Evolutionary conservation across 2,329 filamentous ascomycete species (phyloP).

Genomic region (Fusarium sp.): DNA sequence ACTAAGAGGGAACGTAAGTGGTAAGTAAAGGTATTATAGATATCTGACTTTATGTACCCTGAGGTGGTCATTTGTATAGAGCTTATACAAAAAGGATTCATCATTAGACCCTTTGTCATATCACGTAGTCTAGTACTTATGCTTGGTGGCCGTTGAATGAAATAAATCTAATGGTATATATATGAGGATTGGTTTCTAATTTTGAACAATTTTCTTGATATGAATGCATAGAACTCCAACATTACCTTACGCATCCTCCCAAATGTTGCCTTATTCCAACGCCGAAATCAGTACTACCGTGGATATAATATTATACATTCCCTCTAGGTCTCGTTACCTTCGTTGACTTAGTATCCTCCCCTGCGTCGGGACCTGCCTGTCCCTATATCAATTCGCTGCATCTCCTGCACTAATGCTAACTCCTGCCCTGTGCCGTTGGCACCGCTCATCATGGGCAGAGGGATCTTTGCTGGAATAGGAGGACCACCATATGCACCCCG

Average conservation of each 20-base stretch:
- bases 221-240: slow-evolving; percentile 18
- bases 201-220: background rate
- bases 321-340: slow-evolving; percentile 30
- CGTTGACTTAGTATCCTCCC: slow-evolving; percentile 50
- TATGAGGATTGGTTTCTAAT: slow-evolving; percentile 19
- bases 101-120: background rate
- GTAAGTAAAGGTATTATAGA: background rate
- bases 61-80: background rate
- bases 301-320: slow-evolving; percentile 38
- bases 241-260: slow-evolving; percentile 8
- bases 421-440: slow-evolving; percentile 56
- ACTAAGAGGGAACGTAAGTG: background rate
- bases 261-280: slow-evolving; percentile 20
- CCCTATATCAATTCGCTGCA: slow-evolving; percentile 74
- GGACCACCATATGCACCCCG: slow-evolving; percentile 59
- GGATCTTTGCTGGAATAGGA: slow-evolving; percentile 76
- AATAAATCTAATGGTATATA: background rate
- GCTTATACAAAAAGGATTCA: background rate
- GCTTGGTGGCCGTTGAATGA: background rate
- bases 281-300: slow-evolving; percentile 29
- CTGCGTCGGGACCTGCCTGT: slow-evolving; percentile 65
- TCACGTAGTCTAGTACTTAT: background rate
- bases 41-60: background rate
- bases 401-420: slow-evolving; percentile 74
- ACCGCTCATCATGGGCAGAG: slow-evolving; percentile 63